These are phyloP conservation scores for Thraustotheca clavata DNA, from an alignment of 352 stramenopile species.

Conservation along the genomic window DNA sequence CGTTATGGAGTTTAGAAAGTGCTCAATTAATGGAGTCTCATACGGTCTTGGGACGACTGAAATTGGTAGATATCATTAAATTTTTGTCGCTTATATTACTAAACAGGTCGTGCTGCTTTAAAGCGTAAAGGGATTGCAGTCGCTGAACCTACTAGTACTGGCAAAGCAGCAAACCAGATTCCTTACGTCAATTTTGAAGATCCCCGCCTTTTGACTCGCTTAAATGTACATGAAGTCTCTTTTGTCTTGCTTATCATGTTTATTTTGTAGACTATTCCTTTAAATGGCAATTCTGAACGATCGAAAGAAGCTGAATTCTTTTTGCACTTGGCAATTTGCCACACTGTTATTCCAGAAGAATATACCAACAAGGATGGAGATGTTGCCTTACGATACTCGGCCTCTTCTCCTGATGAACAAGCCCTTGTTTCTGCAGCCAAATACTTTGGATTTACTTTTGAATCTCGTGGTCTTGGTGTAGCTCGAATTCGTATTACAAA, in stretches of 20 bases:
- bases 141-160: constrained; percentile 29
- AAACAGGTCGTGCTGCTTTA: constrained; percentile 34
- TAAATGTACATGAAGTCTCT: too few relatives aligned
- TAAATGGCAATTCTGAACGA: constrained; percentile 25
- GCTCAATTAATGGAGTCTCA: constrained; percentile 88
- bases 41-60: constrained; percentile 89
- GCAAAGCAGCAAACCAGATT: constrained; percentile 29
- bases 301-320: constrained; percentile 71
- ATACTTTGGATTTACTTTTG: constrained; percentile 81
- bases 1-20: constrained; percentile 96
- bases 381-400: constrained; percentile 78
- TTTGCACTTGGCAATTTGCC: constrained; percentile 84
- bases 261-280: constrained; percentile 30
- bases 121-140: constrained; percentile 53
- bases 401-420: constrained; percentile 88
- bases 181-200: constrained; percentile 82
- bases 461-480: constrained; percentile 54
- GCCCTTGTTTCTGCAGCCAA: constrained; percentile 73
- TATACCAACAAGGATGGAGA: constrained; percentile 81
- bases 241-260: too few relatives aligned
- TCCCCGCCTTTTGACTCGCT: constrained; percentile 32
- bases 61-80: constrained; percentile 30
- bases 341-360: constrained; percentile 98
- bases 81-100: not conserved
- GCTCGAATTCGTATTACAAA: constrained; percentile 51